Base-by-base conservation (phyloP, 176 grass and related monocot genomes). In the Ensete ventricosum region DNA sequence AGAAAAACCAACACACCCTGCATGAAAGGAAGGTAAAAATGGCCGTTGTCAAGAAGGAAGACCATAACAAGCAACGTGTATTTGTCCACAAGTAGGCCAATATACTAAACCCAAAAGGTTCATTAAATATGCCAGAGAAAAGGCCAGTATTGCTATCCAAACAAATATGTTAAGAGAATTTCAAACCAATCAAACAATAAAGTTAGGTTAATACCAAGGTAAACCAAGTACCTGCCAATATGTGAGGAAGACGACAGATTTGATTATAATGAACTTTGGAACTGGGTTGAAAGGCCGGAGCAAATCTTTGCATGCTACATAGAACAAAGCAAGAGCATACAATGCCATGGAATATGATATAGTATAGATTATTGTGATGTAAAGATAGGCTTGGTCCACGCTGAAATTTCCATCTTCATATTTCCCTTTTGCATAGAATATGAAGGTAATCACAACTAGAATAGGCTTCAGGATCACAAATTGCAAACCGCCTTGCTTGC, bases 391-490 rank as follows among this genome's bases (percentile, higher is more conserved):
- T 73, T 99, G 90, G 54, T 99, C 83, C 84, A 93, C 88, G 64
- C 90, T 94, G 73, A 99, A 99, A 71, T 99, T 83, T 79, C 95
- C 95, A 79, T 94, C 91, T 70, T 87, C 29, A 10, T 99, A 99
- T 87, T 99, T 86, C 80, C 86, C 90, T 83, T 99, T 91, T 8
- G 95, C 85, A 9, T 94, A 99, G 77, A 94, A 82, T 79, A 99
- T 91, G 76, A 99, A 99, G 48, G 90, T 94, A 83, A 99, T 99
- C 67, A 91, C 88, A 55, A 99, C 95, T 73, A 99, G 88, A 76
- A 99, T 94, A 74, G 88, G 95, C 78, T 99, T 99, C 62, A 99
- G 88, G 77, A 99, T 99, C 80, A 99, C 95, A 81, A 99, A 99
- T 76, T 99, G 95, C 75, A 99, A 82, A 68, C 88, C 87, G 50